Percentiles rank a stretch among this genome's conserved stretches.
Evolutionary conservation across 129 eudicot genomes (phyloP).

Genomic region (Heracleum sosnowskyi): DNA sequence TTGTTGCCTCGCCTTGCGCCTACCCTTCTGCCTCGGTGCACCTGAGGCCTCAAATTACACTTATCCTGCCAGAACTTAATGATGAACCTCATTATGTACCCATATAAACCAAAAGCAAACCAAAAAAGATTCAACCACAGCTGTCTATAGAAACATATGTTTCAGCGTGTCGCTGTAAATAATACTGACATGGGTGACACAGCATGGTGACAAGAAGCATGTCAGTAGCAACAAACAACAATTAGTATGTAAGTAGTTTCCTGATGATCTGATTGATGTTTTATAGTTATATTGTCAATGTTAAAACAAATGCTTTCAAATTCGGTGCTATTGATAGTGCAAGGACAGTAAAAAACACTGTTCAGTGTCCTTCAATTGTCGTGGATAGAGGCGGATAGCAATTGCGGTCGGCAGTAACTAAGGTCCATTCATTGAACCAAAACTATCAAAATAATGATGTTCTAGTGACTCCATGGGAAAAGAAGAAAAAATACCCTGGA

Average conservation of each 20-base stretch:
- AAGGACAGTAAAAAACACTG: neutral
- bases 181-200: neutral
- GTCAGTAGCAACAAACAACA: neutral
- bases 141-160: neutral
- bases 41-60: neutral
- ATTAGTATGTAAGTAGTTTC: neutral
- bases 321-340: neutral
- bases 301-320: neutral
- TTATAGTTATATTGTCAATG: neutral
- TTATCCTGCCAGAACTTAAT: neutral
- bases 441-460: neutral
- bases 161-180: neutral
- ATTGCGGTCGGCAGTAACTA: neutral
- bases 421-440: neutral
- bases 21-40: neutral
- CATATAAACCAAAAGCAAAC: neutral
- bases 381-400: neutral
- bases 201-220: neutral
- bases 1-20: neutral
- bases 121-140: neutral
- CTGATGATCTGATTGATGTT: neutral
- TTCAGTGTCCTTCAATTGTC: neutral
- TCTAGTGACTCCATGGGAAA: neutral
- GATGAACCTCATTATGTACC: neutral
- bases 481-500: neutral